Evolutionary conservation across 495 filamentous ascomycete genomes (phyloP), one percentile per base, ranked within the genome.

Genomic region (Aspergillus indologenus): DNA sequence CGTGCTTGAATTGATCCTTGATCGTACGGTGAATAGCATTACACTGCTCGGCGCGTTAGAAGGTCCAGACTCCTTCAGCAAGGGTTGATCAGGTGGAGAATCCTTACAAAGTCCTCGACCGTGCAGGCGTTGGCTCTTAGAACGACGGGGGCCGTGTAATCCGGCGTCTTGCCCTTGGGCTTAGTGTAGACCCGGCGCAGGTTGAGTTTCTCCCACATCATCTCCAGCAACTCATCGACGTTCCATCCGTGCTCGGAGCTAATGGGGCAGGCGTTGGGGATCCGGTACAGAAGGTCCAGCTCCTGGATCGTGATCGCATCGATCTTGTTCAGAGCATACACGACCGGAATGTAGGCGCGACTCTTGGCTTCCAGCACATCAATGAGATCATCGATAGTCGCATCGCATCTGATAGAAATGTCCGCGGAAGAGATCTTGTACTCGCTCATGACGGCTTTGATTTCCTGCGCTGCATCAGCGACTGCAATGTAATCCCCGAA

Each of bases 221-320:
- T 84, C 75, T 98, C 94, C 79, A 98, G 76, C 60, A 98, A 78
- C 78, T 98, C 94, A 70, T 98, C 94, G 29, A 98, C 79, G 71
- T 98, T 98, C 94, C 94, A 98, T 42, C 93, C 95, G 74, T 97
- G 92, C 73, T 98, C 94, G 51, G 93, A 92, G 71, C 91, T 96
- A 75, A 98, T 97, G 17, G 94, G 94, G 58, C 90, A 91, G 34
- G 94, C 91, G 73, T 98, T 94, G 43, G 94, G 94, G 61, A 98
- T 98, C 48, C 94, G 85, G 73, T 98, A 98, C 24, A 98, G 78
- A 50, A 98, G 78, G 73, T 98, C 94, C 60, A 98, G 79, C 71
- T 98, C 94, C 73, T 98, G 92, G 66, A 98, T 97, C 45, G 90
- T 91, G 67, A 98, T 97, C 44, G 92, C 86, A 74, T 98, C 94